A percentile compares a stretch with the other conserved stretches of the same genome.
Evolutionary conservation across 371 early-diverging fungal genomes (phyloP).

Genomic region (Mortierella sp.): DNA sequence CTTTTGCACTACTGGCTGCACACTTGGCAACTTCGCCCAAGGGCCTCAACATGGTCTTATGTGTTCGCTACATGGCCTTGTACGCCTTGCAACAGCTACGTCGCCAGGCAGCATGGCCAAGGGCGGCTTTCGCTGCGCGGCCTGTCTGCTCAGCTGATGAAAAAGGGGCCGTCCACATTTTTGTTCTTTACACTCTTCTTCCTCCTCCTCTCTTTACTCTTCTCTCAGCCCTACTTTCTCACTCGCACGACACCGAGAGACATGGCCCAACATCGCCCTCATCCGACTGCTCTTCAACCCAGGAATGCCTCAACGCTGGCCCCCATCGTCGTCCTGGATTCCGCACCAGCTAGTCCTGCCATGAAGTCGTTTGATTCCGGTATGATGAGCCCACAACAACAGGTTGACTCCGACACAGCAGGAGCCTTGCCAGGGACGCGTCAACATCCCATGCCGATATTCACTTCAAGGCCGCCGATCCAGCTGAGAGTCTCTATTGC

Average conservation of each 20-base stretch:
- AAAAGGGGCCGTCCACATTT: background rate
- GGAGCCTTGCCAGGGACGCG: background rate
- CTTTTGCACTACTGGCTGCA: too few relatives aligned
- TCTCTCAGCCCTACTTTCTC: background rate
- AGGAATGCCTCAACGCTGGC: constrained; percentile 37
- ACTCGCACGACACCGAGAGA: background rate
- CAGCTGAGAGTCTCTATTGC: constrained; percentile 45
- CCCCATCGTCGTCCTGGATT: constrained; percentile 38
- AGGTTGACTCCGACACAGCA: background rate
- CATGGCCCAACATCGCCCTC: background rate
- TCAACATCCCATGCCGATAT: background rate
- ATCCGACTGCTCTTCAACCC: constrained; percentile 5
- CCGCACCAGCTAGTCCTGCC: constrained; percentile 8
- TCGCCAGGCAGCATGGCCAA: too few relatives aligned
- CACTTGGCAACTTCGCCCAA: too few relatives aligned
- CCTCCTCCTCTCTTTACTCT: background rate
- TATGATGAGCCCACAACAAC: constrained; percentile 2
- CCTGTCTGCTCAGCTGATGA: background rate
- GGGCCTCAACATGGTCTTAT: too few relatives aligned
- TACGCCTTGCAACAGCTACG: too few relatives aligned
- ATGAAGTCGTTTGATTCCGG: constrained; percentile 12
- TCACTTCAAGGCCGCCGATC: constrained; percentile 16
- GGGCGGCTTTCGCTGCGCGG: too few relatives aligned
- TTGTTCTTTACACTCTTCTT: background rate
- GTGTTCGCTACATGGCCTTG: too few relatives aligned